These are phyloP conservation scores for Neopestalotiopsis sp. DNA, from an alignment of 2,329 filamentous ascomycete genomes.

Conservation along the genomic window DNA sequence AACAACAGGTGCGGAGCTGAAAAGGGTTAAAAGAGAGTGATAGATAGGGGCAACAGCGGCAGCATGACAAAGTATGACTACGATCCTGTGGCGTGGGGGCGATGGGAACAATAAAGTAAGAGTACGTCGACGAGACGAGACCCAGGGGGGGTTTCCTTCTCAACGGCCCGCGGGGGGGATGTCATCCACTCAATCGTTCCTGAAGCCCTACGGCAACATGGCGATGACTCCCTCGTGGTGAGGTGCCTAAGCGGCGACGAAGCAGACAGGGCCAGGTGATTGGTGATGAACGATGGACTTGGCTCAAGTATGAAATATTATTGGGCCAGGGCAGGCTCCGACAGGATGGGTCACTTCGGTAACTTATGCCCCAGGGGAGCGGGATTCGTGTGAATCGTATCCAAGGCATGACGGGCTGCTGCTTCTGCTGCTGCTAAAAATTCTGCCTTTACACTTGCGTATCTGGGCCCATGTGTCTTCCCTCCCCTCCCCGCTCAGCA, in stretches of 20 bases:
- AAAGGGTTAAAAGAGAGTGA: background rate
- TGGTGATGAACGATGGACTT: conserved; percentile 1
- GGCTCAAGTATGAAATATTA: background rate
- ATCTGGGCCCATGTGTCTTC: background rate
- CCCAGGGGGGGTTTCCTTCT: background rate
- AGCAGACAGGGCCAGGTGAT: background rate
- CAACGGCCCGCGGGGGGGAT: background rate
- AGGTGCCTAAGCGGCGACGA: background rate
- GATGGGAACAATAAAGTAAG: conserved; percentile 5
- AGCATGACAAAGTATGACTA: background rate
- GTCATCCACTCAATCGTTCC: conserved; percentile 4
- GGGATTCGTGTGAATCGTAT: background rate
- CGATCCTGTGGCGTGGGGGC: conserved; percentile 1
- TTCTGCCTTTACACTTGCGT: background rate
- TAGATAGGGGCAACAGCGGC: background rate
- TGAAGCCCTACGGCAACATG: conserved; percentile 1
- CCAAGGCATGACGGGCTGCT: background rate
- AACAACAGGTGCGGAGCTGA: background rate
- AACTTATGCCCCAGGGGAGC: background rate
- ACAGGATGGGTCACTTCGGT: background rate
- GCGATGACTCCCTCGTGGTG: background rate
- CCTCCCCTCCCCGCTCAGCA: background rate
- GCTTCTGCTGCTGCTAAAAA: background rate
- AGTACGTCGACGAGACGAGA: background rate
- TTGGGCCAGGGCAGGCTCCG: background rate